Evolutionary conservation across 2,329 filamentous ascomycete species (phyloP), one percentile per base, ranked within the genome.

Genomic region (Neofusicoccum kwambonambiense): DNA sequence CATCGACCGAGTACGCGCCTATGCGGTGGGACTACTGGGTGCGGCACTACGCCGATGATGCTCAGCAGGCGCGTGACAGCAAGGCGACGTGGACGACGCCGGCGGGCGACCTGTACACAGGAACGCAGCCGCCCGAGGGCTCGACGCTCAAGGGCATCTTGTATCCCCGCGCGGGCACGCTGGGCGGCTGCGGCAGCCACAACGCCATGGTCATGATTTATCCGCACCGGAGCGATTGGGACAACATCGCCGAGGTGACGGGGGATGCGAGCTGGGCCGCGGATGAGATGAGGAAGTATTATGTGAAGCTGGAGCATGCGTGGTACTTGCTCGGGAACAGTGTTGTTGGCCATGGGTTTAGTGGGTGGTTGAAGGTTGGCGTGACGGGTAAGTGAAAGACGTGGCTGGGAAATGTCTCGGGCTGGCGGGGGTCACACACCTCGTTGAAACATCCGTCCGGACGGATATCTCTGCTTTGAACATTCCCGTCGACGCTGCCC

Each of bases 1-100:
- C 80, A 22, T 80, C 83, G 1, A 86, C 83, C 11, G 84, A 88
- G 69, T 83, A 88, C 66, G 78, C 79, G 17, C 79, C 81, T n/a
- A 79, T 87, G 68, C 77, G 80, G 51, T 89, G 87, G 87, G 83
- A 87, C 73, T 89, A 85, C 75, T 89, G 84, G 67, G 84, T 88
- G 13, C 81, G 81, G 50, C 87, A 89, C 72, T 89, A 88, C 69
- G 77, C 80, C 11, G 81, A 88, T 66, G 75, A 84, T 45, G 73
- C 75, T 19, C 79, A 82, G 44, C 83, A 87, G 67, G 81, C 81
- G 51, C 87, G 89, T 72, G 89, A 88, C 70, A 83, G 77, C 68
- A 81, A 88, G 66, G 75, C 58, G 31, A 51, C 83, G 0, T 89
- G 87, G 70, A 71, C 80, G 11, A 84, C 83, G 0, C 77, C 82